Conservation (phyloP, 495 filamentous ascomycete species). For the Penicillium samsonianum region DNA sequence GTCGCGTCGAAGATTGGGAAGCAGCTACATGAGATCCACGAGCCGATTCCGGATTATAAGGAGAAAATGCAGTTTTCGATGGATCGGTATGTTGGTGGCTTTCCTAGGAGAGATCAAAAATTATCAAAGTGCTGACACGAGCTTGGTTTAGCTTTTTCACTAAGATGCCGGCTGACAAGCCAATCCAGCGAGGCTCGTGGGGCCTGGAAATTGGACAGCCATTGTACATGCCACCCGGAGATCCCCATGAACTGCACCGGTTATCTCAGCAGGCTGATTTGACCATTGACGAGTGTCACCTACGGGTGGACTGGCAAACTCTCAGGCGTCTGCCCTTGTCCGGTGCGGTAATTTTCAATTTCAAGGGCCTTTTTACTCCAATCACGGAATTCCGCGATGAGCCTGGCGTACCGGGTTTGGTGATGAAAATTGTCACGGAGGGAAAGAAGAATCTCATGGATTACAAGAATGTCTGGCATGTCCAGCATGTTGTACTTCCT, state of each 20-base stretch:
- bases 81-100: conserved; percentile 61
- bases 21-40: conserved; percentile 73
- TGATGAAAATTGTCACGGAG: conserved; percentile 67
- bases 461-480: conserved; percentile 87
- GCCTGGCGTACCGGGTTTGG: conserved; percentile 67
- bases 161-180: conserved; percentile 69
- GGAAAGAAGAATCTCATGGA: conserved; percentile 76
- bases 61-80: conserved; percentile 90
- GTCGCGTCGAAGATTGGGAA: conserved; percentile 73
- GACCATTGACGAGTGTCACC: conserved; percentile 58
- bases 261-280: conserved; percentile 57
- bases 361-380: conserved; percentile 86
- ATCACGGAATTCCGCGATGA: conserved; percentile 73
- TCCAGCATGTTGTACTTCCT: conserved; percentile 73
- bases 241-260: conserved; percentile 64
- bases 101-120: too few relatives aligned
- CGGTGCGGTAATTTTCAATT: conserved; percentile 81
- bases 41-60: conserved; percentile 80
- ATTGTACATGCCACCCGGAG: conserved; percentile 76
- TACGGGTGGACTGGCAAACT: conserved; percentile 94
- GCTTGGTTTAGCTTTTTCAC: conserved; percentile 65
- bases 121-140: neutral
- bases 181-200: conserved; percentile 90
- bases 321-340: conserved; percentile 78
- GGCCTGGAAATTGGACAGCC: conserved; percentile 76